Evolutionary conservation across 257 asterid species (phyloP).

Genomic region (Dorcoceras hygrometricum): DNA sequence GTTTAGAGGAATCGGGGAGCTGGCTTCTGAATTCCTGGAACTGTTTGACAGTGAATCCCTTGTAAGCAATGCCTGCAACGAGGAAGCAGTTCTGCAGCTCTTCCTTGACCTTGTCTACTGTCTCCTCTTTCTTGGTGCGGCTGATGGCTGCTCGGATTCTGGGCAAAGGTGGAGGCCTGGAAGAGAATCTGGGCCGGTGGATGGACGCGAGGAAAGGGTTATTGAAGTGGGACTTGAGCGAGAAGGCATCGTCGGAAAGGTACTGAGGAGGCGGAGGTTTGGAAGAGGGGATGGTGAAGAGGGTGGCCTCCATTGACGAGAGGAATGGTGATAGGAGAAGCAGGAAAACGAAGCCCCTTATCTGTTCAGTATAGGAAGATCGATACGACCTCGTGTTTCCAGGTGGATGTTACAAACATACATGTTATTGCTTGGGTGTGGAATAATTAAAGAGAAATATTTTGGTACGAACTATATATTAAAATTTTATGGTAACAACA

Average conservation of each 20-base stretch:
- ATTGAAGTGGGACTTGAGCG: slow-evolving; percentile 66
- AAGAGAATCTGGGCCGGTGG: slow-evolving; percentile 25
- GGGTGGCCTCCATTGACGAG: slow-evolving; percentile 61
- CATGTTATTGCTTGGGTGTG: too few relatives aligned
- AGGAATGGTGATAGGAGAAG: slow-evolving; percentile 17
- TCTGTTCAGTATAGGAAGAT: slow-evolving; percentile 13
- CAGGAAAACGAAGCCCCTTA: slow-evolving; percentile 27
- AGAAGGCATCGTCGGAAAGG: slow-evolving; percentile 28
- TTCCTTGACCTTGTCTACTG: slow-evolving; percentile 66
- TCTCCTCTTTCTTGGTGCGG: slow-evolving; percentile 88
- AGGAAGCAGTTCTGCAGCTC: slow-evolving; percentile 71
- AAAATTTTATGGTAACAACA: too few relatives aligned
- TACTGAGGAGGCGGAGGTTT: slow-evolving; percentile 26
- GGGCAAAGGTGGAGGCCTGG: slow-evolving; percentile 32
- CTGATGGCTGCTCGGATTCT: slow-evolving; percentile 70
- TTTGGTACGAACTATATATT: background rate
- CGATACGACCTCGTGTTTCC: background rate
- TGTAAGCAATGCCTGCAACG: slow-evolving; percentile 82
- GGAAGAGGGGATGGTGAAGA: slow-evolving; percentile 53
- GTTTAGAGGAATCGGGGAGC: slow-evolving; percentile 70
- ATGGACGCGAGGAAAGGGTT: slow-evolving; percentile 43
- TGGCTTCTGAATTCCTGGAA: slow-evolving; percentile 71
- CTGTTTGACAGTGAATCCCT: slow-evolving; percentile 78
- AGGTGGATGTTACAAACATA: too few relatives aligned
- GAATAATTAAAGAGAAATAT: slow-evolving; percentile 6